Conservation (phyloP, 2,329 filamentous ascomycete genomes). For the Penicillium sp. region DNA sequence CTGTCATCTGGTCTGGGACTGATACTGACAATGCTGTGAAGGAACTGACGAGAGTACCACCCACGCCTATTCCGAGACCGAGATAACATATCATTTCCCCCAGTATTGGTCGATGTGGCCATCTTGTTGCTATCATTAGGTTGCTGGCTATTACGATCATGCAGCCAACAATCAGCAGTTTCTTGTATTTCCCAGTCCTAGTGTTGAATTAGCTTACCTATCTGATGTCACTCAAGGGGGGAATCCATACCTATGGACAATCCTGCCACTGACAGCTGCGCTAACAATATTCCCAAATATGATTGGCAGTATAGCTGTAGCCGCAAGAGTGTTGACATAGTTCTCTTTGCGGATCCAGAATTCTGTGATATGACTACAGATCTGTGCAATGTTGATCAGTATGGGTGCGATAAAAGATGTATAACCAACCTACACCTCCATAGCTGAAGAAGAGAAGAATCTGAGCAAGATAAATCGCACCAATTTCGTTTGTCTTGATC, state of each 20-base stretch:
- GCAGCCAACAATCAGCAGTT: neutral
- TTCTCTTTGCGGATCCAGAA: neutral
- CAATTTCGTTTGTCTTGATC: too few species aligned
- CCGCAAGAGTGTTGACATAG: neutral
- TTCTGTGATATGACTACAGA: neutral
- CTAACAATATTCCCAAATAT: neutral
- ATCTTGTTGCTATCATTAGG: neutral
- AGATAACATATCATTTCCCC: neutral
- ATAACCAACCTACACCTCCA: neutral
- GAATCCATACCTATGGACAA: neutral
- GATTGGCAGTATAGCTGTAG: neutral
- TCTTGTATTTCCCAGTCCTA: neutral
- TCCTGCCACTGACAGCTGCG: neutral
- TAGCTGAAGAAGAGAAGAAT: neutral
- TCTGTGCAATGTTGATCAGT: neutral
- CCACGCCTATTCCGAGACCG: neutral
- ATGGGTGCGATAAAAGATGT: neutral
- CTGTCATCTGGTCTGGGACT: neutral
- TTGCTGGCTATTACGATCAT: neutral
- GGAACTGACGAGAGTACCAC: neutral
- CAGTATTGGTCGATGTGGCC: neutral
- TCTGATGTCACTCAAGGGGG: neutral
- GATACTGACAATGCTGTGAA: neutral
- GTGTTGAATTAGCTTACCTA: neutral
- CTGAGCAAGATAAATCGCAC: neutral